Percentiles rank a stretch among this genome's conserved stretches.
These are phyloP conservation scores for Penicillium atrosanguineum DNA, from an alignment of 495 filamentous ascomycete genomes.

Conservation along the genomic window DNA sequence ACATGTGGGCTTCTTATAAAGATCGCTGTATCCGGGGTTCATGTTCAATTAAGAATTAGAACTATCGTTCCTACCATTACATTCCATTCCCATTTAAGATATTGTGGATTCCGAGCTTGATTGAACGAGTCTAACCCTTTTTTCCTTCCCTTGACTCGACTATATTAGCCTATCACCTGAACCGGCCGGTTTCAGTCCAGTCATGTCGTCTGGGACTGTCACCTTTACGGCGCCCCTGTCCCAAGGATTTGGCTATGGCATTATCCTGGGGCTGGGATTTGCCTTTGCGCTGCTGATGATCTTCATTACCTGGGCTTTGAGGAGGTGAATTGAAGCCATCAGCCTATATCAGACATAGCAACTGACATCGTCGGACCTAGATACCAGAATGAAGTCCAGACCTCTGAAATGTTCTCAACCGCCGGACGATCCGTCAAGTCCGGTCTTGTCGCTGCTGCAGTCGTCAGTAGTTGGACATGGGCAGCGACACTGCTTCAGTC, in stretches of 20 bases:
- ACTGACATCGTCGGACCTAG: slow-evolving; percentile 26
- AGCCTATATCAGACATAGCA: neutral
- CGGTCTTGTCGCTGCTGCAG: slow-evolving; percentile 90
- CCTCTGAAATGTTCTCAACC: slow-evolving; percentile 96
- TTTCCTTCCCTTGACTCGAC: neutral
- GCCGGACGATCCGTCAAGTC: slow-evolving; percentile 93
- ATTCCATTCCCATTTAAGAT: no score
- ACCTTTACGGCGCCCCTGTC: slow-evolving; percentile 55
- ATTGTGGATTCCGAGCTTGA: neutral
- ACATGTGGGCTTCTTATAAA: neutral
- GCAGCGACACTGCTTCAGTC: slow-evolving; percentile 61
- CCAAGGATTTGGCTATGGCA: slow-evolving; percentile 77
- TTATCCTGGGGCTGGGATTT: slow-evolving; percentile 74
- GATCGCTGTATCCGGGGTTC: neutral
- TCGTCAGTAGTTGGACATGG: slow-evolving; percentile 96
- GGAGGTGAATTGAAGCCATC: slow-evolving; percentile 40
- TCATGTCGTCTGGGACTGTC: slow-evolving; percentile 9
- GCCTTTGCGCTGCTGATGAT: slow-evolving; percentile 81
- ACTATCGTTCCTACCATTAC: neutral
- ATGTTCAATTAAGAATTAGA: neutral
- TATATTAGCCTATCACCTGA: neutral
- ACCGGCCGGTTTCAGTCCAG: neutral
- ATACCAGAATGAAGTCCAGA: slow-evolving; percentile 93
- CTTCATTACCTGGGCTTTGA: slow-evolving; percentile 75
- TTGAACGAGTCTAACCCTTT: neutral